Evolutionary conservation across 1,284 basidiomycete genomes (phyloP), one percentile per base, ranked within the genome.

Genomic region (Cryptococcus sp.): DNA sequence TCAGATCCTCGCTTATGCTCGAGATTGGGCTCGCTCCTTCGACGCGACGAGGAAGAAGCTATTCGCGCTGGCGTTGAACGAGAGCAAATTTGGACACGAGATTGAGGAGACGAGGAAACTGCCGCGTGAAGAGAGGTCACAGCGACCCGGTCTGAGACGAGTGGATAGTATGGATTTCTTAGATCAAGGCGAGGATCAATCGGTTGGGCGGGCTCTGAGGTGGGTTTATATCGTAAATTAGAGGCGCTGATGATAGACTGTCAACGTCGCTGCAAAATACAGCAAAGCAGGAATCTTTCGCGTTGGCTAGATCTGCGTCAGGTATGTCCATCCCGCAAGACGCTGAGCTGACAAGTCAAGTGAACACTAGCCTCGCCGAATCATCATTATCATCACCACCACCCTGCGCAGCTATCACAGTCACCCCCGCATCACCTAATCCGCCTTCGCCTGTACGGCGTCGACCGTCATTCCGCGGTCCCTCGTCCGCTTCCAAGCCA

Each of bases 91-190:
- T 16, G 73, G 70, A 0, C 64, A 63, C 19, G 65, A 67, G 13
- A 40, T 47, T 3, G 65, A 53, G 16, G 65, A 67, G 15, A 35
- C 30, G 30, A 58, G 66, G 48, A 71, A 71, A 46, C 39, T 68
- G 58, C 66, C 65, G 1, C 52, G 70, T 11, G 54, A 65, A 42
- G 68, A 70, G 52, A 64, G 61, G 3, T 54, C 61, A n/a, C 55
- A 54, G 19, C 66, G 71, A 11, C 75, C 72, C 0, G 68, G 68
- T 1, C 42, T 75, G 39, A 65, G 66, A 47, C 55, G 74, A 17
- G 57, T 73, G 54, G 68, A 68, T 54, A 69, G 66, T 49, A 74
- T 74, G 72, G 74, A 76, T 58, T 74, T 73, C 47, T 47, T 73
- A 49, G 72, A 76, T 57, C 60, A 71, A 50, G 66, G 40, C 20